Evolutionary conservation across 2,329 filamentous ascomycete species (phyloP).

Genomic region (Fusarium sp.): DNA sequence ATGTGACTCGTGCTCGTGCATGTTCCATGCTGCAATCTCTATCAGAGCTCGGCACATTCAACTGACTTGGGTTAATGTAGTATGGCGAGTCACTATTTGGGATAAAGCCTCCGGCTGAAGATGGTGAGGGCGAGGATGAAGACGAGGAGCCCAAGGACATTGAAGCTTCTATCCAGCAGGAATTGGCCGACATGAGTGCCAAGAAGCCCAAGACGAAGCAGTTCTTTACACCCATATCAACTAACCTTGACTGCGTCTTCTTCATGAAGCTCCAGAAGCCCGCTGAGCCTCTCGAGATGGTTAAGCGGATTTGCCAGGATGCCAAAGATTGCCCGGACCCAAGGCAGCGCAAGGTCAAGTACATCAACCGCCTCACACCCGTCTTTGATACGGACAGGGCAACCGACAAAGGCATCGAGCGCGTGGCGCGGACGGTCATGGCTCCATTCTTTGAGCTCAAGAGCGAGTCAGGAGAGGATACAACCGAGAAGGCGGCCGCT

Average conservation of each 20-base stretch:
- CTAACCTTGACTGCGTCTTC: constrained; percentile 71
- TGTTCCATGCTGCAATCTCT: neutral
- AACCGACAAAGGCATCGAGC: constrained; percentile 74
- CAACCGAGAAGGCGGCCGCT: constrained; percentile 20
- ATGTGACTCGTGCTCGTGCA: constrained; percentile 18
- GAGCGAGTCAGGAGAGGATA: constrained; percentile 34
- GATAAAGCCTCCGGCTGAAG: constrained; percentile 54
- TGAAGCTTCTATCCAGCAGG: constrained; percentile 77
- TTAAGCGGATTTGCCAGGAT: constrained; percentile 66
- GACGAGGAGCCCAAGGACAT: constrained; percentile 69
- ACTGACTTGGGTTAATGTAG: constrained; percentile 53
- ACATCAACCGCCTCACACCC: constrained; percentile 69
- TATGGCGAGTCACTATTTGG: constrained; percentile 74
- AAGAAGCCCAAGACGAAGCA: constrained; percentile 56
- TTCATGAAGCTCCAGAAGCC: constrained; percentile 69
- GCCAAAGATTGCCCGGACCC: constrained; percentile 57
- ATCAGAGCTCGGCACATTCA: neutral
- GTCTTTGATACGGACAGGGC: constrained; percentile 70
- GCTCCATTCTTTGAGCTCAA: constrained; percentile 69
- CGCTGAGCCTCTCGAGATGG: constrained; percentile 67
- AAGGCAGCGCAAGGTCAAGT: constrained; percentile 61
- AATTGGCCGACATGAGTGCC: constrained; percentile 69
- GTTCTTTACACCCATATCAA: constrained; percentile 64
- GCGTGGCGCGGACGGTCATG: constrained; percentile 73
- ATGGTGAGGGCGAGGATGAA: constrained; percentile 47